Conservation (phyloP, 306 rosid species). For the Abrus pulchellus region DNA sequence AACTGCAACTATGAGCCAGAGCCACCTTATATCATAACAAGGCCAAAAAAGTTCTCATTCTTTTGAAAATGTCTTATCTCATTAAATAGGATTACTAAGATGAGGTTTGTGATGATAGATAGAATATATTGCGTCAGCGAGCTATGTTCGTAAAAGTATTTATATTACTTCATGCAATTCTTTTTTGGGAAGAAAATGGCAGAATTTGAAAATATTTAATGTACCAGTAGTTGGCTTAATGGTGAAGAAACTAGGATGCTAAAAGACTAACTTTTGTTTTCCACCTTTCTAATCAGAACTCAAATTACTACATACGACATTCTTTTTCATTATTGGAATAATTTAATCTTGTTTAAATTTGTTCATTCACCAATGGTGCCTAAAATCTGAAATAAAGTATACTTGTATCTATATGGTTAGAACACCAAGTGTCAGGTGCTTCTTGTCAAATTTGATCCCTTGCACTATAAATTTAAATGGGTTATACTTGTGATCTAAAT, state of each 20-base stretch:
- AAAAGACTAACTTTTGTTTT: no score
- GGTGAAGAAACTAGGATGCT: no score
- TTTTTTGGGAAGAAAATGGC: background rate
- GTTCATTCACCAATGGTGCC: no score
- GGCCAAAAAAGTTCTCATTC: background rate
- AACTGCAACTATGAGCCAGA: background rate
- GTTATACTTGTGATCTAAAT: background rate
- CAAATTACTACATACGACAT: no score
- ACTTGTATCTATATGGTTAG: no score
- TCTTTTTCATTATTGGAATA: no score
- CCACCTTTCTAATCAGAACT: no score
- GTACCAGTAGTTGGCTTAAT: no score
- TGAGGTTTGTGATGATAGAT: background rate
- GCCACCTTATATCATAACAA: background rate
- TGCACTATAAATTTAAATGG: background rate
- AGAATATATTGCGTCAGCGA: background rate
- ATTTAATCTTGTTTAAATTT: no score
- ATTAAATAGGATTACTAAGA: background rate
- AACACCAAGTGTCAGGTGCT: background rate
- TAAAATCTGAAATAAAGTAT: no score
- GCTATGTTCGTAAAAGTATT: background rate
- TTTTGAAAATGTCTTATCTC: background rate
- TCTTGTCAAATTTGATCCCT: background rate
- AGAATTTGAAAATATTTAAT: no score
- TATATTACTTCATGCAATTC: background rate